phyloP scores from a whole-genome alignment of 371 early-diverging fungal genomes.

The Apophysomyces ossiformis region DNA sequence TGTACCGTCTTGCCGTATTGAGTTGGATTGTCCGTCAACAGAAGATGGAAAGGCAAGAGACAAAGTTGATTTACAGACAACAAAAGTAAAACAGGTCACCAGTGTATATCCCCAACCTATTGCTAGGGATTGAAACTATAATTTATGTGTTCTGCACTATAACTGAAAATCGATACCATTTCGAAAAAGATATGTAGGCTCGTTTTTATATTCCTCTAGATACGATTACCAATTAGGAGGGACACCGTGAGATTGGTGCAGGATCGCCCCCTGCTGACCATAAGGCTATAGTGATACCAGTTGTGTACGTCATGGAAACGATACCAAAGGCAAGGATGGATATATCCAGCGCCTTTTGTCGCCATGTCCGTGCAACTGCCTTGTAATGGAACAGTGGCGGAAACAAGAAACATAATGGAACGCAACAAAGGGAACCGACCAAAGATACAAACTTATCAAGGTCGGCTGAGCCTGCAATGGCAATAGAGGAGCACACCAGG shows the following conservation, averaged over 20 bases:
- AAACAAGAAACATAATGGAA: constrained; percentile 69
- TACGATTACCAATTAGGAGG: no score
- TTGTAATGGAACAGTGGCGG: constrained; percentile 84
- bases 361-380: constrained; percentile 51
- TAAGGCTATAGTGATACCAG: constrained; percentile 69
- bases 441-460: constrained; percentile 88
- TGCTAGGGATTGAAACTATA: no score
- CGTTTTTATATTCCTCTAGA: no score
- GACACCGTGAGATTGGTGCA: constrained; percentile 37
- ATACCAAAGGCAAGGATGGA: constrained; percentile 72
- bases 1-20: no score
- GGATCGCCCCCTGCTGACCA: constrained; percentile 54
- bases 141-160: no score
- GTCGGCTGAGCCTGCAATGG: constrained; percentile 73
- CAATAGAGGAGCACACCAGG: constrained; percentile 65
- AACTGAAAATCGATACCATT: no score
- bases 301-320: constrained; percentile 77
- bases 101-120: no score
- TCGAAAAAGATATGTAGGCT: no score
- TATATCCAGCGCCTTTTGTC: constrained; percentile 59
- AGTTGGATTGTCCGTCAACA: no score
- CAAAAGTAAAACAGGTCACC: no score
- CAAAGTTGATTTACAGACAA: no score
- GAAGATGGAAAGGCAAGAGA: no score
- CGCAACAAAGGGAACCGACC: constrained; percentile 87